Evolutionary conservation across 2,329 filamentous ascomycete genomes (phyloP).

Genomic region (Penicillium olsonii): DNA sequence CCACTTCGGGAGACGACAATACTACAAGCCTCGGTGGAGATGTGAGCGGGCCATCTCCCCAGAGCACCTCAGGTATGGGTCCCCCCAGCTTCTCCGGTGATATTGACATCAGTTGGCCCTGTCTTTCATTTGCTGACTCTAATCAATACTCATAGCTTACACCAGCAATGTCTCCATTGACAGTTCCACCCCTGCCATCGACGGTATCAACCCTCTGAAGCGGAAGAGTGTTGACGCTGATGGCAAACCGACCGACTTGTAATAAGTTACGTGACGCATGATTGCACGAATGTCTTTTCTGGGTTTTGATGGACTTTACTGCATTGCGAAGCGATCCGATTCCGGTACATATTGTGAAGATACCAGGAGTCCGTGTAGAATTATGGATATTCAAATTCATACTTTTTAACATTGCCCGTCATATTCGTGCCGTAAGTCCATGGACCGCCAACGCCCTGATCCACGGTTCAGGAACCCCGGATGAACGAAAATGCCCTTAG

Average conservation of each 20-base stretch:
- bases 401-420: background rate
- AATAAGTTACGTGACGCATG: constrained; percentile 12
- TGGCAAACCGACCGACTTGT: background rate
- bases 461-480: background rate
- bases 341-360: constrained; percentile 28
- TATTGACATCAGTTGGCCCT: background rate
- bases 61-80: constrained; percentile 13
- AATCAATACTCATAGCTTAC: constrained; percentile 6
- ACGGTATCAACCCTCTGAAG: constrained; percentile 36
- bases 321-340: constrained; percentile 20
- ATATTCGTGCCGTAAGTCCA: background rate
- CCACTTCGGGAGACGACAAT: constrained; percentile 21
- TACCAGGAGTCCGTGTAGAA: constrained; percentile 19
- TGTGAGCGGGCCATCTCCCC: constrained; percentile 22
- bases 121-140: constrained; percentile 4
- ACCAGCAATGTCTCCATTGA: constrained; percentile 6
- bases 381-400: constrained; percentile 6
- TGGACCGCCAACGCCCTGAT: background rate
- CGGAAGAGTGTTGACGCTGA: constrained; percentile 33
- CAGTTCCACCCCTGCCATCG: constrained; percentile 25
- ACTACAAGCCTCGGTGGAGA: constrained; percentile 19
- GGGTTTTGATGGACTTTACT: constrained; percentile 14
- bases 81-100: background rate
- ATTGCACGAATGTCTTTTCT: constrained; percentile 7
- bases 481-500: background rate